These are phyloP conservation scores for Zygotorulaspora sp. DNA, from an alignment of 805 yeast genomes.

Conservation along the genomic window DNA sequence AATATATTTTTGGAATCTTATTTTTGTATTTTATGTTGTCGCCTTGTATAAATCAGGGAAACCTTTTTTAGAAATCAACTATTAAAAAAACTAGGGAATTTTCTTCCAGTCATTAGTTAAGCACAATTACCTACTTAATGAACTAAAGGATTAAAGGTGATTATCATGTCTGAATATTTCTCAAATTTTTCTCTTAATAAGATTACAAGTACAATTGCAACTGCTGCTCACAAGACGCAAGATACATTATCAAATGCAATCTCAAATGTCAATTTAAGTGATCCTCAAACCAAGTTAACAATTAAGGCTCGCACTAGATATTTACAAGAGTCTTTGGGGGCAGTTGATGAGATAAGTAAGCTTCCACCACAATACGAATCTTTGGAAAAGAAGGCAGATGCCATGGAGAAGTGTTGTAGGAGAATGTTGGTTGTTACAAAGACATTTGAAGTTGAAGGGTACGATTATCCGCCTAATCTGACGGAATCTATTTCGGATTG, in stretches of 20 bases:
- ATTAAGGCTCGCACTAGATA: conserved; percentile 30
- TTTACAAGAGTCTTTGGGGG: conserved; percentile 57
- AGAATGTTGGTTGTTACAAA: conserved; percentile 47
- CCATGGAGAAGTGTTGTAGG: conserved; percentile 55
- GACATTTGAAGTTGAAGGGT: conserved; percentile 69
- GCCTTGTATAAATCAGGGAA: too few relatives aligned
- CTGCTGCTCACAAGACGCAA: conserved; percentile 33
- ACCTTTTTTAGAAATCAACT: too few relatives aligned
- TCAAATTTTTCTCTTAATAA: conserved; percentile 30
- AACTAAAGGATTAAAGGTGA: not conserved
- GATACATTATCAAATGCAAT: conserved; percentile 29
- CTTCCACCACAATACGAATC: conserved; percentile 68
- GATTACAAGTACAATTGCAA: conserved; percentile 28
- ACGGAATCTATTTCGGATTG: conserved; percentile 62
- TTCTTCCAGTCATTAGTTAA: not conserved
- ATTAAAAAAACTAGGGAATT: too few relatives aligned
- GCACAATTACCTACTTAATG: not conserved
- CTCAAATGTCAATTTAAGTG: conserved; percentile 26
- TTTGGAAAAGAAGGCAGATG: conserved; percentile 64
- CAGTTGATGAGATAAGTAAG: conserved; percentile 63
- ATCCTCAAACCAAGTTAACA: conserved; percentile 31
- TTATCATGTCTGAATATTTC: conserved; percentile 15
- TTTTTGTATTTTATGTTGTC: too few relatives aligned
- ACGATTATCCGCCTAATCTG: conserved; percentile 79
- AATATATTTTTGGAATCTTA: too few relatives aligned